Conservation (phyloP, 768 basidiomycete genomes). For the Cystobasidium onofrii region DNA sequence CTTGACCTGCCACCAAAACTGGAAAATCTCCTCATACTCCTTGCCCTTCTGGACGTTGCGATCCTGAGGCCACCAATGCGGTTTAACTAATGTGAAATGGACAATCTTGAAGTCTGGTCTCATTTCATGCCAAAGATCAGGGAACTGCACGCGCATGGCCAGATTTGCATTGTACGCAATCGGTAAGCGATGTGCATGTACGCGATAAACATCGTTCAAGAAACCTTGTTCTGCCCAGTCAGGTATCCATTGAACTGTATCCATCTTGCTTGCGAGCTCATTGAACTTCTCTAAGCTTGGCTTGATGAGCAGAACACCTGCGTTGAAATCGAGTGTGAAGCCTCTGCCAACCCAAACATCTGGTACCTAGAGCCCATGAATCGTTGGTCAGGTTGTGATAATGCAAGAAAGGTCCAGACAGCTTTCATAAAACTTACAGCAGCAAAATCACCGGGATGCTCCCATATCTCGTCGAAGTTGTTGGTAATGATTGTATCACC, state of each 20-base stretch:
- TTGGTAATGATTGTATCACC: not conserved
- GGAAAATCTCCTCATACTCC: slow-evolving; percentile 2
- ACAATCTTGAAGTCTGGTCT: not conserved
- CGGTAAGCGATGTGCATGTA: slow-evolving; percentile 13
- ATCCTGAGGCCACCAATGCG: not conserved
- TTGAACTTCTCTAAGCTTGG: slow-evolving; percentile 2
- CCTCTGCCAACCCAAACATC: slow-evolving; percentile 10
- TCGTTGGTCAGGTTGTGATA: not conserved
- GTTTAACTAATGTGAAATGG: slow-evolving; percentile 5
- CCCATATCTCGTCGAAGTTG: slow-evolving; percentile 14
- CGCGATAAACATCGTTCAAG: slow-evolving; percentile 2
- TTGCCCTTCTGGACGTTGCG: not conserved
- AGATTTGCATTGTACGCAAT: not conserved
- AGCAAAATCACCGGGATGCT: not conserved
- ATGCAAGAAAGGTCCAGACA: too few relatives aligned
- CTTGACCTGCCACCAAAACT: slow-evolving; percentile 1
- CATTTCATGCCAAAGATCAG: not conserved
- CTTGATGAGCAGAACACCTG: slow-evolving; percentile 15
- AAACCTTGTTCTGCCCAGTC: slow-evolving; percentile 20
- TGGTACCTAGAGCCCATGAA: not conserved
- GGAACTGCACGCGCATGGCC: not conserved
- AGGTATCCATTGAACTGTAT: not conserved
- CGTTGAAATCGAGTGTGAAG: slow-evolving; percentile 25
- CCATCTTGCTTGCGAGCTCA: not conserved
- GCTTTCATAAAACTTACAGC: too few relatives aligned